phyloP scores from a whole-genome alignment of 495 filamentous ascomycete genomes.

The Penicillium psychrofluorescens region DNA sequence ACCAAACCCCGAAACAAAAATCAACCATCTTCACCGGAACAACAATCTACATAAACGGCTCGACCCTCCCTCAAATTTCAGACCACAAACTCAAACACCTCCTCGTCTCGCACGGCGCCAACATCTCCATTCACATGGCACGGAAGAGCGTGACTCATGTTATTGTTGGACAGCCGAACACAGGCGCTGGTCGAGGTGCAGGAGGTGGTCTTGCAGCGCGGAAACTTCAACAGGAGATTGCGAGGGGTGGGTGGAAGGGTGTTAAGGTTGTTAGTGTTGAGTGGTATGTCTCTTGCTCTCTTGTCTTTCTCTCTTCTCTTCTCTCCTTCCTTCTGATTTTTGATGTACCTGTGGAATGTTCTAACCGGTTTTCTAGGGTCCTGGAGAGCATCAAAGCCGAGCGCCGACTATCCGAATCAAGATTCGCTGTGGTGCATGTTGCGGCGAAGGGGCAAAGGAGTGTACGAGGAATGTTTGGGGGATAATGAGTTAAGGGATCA shows the following conservation, averaged over 20 bases:
- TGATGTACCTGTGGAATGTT: neutral
- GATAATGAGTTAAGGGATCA: no score
- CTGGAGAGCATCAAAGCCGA: slow-evolving; percentile 72
- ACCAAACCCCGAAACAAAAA: neutral
- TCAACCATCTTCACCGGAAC: slow-evolving; percentile 54
- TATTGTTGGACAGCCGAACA: slow-evolving; percentile 60
- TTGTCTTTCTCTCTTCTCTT: slow-evolving; percentile 6
- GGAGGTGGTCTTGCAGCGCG: slow-evolving; percentile 74
- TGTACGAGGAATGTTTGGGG: slow-evolving; percentile 45
- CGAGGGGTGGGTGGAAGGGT: slow-evolving; percentile 44
- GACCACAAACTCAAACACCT: slow-evolving; percentile 83
- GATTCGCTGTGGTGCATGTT: slow-evolving; percentile 56
- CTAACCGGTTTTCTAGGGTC: slow-evolving; percentile 40
- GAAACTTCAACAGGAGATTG: slow-evolving; percentile 81
- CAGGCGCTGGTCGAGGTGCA: slow-evolving; percentile 34
- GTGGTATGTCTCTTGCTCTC: slow-evolving; percentile 52
- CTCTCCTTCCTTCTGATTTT: neutral
- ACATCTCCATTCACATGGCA: slow-evolving; percentile 57
- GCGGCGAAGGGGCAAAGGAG: slow-evolving; percentile 55
- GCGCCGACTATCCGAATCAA: slow-evolving; percentile 64
- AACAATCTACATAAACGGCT: slow-evolving; percentile 82
- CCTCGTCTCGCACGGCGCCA: slow-evolving; percentile 65
- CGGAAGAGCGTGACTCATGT: slow-evolving; percentile 78
- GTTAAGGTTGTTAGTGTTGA: slow-evolving; percentile 80
- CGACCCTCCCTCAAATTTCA: slow-evolving; percentile 70